Evolutionary conservation across 495 filamentous ascomycete genomes (phyloP).

Genomic region (Neurospora sp.): DNA sequence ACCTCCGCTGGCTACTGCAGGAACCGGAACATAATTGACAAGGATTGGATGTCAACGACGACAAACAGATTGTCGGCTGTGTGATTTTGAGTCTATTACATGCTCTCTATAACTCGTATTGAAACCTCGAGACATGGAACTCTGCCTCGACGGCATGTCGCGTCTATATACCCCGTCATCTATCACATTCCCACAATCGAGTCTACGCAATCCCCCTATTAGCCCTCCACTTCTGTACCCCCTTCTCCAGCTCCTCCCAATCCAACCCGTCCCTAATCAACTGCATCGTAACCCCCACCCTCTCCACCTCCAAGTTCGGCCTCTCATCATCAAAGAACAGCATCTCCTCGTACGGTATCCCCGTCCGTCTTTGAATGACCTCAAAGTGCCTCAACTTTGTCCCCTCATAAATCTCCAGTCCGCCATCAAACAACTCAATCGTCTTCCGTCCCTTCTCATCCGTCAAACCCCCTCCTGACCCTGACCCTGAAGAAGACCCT

Average conservation of each 20-base stretch:
- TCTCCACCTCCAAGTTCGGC: slow-evolving; percentile 78
- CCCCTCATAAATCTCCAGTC: slow-evolving; percentile 78
- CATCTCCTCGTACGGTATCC: slow-evolving; percentile 69
- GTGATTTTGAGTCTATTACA: background rate
- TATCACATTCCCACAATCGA: background rate
- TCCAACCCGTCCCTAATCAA: slow-evolving; percentile 71
- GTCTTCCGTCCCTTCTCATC: slow-evolving; percentile 40
- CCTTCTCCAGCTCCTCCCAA: slow-evolving; percentile 68
- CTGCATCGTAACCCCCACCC: slow-evolving; percentile 71
- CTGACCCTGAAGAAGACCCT: background rate
- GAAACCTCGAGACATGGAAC: background rate
- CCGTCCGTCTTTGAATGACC: slow-evolving; percentile 54
- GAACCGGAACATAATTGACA: background rate
- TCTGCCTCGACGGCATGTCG: background rate
- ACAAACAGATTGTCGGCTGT: background rate
- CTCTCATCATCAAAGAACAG: slow-evolving; percentile 94
- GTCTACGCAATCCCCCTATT: slow-evolving; percentile 39
- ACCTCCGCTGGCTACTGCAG: background rate
- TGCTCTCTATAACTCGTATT: background rate
- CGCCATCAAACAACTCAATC: slow-evolving; percentile 69
- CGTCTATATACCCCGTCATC: background rate
- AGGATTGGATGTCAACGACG: background rate
- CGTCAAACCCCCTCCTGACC: background rate
- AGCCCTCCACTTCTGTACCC: slow-evolving; percentile 67
- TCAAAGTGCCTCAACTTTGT: slow-evolving; percentile 81